phyloP scores from a whole-genome alignment of 306 rosid genomes.

The Gastrolobium villosum region DNA sequence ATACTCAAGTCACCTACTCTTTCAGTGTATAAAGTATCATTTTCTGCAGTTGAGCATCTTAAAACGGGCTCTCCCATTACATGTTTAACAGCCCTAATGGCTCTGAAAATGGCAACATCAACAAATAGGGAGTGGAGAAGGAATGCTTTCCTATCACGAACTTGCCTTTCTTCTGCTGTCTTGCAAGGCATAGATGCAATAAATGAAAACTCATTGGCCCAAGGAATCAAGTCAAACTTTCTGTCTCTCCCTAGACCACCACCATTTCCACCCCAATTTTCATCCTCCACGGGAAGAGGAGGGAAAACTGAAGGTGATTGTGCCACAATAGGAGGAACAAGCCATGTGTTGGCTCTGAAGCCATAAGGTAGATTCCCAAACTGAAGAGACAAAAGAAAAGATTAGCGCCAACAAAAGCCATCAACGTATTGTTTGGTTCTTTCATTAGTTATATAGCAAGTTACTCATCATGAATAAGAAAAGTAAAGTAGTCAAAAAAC shows the following conservation, averaged over 20 bases:
- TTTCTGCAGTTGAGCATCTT: constrained; percentile 48
- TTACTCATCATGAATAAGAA: background rate
- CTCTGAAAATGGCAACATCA: constrained; percentile 78
- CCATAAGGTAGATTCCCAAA: constrained; percentile 86
- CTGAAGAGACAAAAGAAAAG: constrained; percentile 52
- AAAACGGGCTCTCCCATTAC: constrained; percentile 55
- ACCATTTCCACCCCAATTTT: constrained; percentile 81
- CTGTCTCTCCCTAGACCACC: constrained; percentile 83
- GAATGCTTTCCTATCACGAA: constrained; percentile 77
- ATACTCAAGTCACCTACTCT: constrained; percentile 72
- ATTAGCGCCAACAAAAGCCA: background rate
- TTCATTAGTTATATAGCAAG: constrained; percentile 8
- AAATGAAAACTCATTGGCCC: constrained; percentile 75
- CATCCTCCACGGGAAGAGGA: constrained; percentile 75
- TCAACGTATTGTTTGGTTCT: background rate
- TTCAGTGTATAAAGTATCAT: constrained; percentile 49
- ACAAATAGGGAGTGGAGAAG: constrained; percentile 79
- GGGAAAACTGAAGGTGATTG: constrained; percentile 62
- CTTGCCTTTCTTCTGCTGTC: constrained; percentile 79
- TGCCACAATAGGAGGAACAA: constrained; percentile 72
- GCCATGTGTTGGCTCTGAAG: constrained; percentile 83
- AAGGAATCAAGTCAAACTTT: constrained; percentile 70
- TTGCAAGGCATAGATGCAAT: constrained; percentile 83
- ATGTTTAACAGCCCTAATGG: constrained; percentile 61
- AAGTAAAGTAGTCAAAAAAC: background rate